Evolutionary conservation across 1,284 basidiomycete species (phyloP).

Genomic region (Apiotrichum veenhuisii): DNA sequence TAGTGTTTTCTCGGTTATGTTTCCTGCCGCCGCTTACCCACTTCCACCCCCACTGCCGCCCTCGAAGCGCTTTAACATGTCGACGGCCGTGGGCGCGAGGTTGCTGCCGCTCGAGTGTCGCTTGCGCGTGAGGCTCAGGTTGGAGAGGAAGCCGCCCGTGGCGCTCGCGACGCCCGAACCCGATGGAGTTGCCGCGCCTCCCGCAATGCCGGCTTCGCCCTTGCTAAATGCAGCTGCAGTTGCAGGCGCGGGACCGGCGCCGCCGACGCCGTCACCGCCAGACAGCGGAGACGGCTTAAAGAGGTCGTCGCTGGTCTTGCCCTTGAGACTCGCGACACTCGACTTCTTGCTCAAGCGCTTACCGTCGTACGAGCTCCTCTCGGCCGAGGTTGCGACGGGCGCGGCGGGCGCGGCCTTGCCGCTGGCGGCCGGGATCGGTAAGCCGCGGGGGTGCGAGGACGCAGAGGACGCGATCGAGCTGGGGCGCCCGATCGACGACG

Average conservation of each 20-base stretch:
- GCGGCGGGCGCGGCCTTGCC: slow-evolving; percentile 31
- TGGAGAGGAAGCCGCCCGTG: slow-evolving; percentile 13
- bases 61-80: slow-evolving; percentile 17
- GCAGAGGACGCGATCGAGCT: slow-evolving; percentile 29
- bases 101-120: slow-evolving; percentile 1
- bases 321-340: slow-evolving; percentile 7
- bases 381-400: slow-evolving; percentile 30
- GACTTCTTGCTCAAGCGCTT: slow-evolving; percentile 7
- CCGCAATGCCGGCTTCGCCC: too few species aligned
- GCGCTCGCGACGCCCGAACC: background rate
- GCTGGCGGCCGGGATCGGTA: slow-evolving; percentile 19
- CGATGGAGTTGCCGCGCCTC: background rate
- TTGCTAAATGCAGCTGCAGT: too few species aligned
- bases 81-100: slow-evolving; percentile 9
- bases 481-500: slow-evolving; percentile 24
- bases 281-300: slow-evolving; percentile 9
- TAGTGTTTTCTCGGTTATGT: too few species aligned
- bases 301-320: background rate
- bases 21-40: background rate
- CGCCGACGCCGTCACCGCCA: background rate
- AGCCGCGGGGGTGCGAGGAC: slow-evolving; percentile 23
- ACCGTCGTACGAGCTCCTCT: slow-evolving; percentile 9
- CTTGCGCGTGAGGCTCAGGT: slow-evolving; percentile 12
- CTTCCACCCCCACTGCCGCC: background rate
- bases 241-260: too few species aligned